These are phyloP conservation scores for Mucor irregularis DNA, from an alignment of 371 early-diverging fungal species.

Conservation along the genomic window DNA sequence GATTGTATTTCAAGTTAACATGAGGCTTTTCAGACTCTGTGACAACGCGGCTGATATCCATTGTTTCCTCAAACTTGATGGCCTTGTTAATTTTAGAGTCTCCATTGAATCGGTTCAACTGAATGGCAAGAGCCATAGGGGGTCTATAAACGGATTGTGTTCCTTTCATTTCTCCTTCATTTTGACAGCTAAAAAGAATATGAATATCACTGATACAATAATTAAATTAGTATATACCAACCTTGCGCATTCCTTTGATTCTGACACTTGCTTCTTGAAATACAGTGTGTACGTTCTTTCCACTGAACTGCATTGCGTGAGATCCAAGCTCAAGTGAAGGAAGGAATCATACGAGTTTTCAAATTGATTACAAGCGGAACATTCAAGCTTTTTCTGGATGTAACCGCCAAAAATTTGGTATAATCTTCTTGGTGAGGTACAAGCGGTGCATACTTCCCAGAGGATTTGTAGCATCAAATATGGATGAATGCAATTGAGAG, in stretches of 20 bases:
- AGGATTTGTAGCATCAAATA: background rate
- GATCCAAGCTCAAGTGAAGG: slow-evolving; percentile 74
- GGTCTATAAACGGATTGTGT: slow-evolving; percentile 67
- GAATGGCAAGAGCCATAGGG: slow-evolving; percentile 72
- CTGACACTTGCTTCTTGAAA: slow-evolving; percentile 14
- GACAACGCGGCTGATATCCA: slow-evolving; percentile 39
- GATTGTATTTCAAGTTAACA: slow-evolving; percentile 46
- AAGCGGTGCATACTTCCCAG: slow-evolving; percentile 20
- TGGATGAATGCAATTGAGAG: slow-evolving; percentile 2
- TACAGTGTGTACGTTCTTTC: slow-evolving; percentile 41
- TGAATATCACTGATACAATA: background rate
- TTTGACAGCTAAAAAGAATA: slow-evolving; percentile 50
- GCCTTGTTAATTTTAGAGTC: slow-evolving; percentile 49
- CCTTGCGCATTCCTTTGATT: background rate
- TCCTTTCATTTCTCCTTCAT: slow-evolving; percentile 54
- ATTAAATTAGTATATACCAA: background rate
- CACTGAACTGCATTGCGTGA: slow-evolving; percentile 61
- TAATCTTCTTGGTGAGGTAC: slow-evolving; percentile 39
- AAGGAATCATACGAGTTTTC: slow-evolving; percentile 72
- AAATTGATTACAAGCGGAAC: slow-evolving; percentile 66
- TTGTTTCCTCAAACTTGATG: slow-evolving; percentile 45
- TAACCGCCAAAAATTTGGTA: slow-evolving; percentile 86
- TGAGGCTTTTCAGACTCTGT: slow-evolving; percentile 35
- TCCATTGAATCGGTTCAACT: slow-evolving; percentile 78
- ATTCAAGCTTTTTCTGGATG: slow-evolving; percentile 70